Evolutionary conservation across 345 rosid genomes (phyloP), one percentile per base, ranked within the genome.

Genomic region (Hibiscus syriacus): DNA sequence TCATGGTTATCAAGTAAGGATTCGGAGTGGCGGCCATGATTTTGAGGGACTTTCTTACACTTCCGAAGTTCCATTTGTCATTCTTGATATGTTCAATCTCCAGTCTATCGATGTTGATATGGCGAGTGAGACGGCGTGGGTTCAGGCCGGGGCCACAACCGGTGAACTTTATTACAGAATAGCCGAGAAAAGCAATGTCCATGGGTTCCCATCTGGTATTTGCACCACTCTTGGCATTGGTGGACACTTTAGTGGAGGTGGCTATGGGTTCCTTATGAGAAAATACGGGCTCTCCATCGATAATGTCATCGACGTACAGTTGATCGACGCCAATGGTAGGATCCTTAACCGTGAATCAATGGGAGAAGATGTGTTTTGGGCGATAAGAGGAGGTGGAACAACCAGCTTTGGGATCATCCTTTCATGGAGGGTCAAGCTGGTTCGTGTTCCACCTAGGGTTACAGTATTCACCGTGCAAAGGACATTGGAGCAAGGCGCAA

Each of bases 11-110:
- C 85, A 80, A 22, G 56, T 92, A 61, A 80, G 78, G 29, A 76
- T 76, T 57, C 83, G 96, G 32, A 89, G 97, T 23, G 96, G 96
- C 0, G 96, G 97, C 34, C 97, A 91, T 68, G 90, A 88, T 72
- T 88, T 70, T 39, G 97, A 90, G 46, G 97, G 97, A 5, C 38
- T 81, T 22, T 49, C 57, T 0, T 65, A 25, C n/a, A 32, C 26
- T 9, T 65, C 69, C 8, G 2, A 14, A 0, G 72, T 76, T 36
- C 87, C 91, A 0, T 92, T 92, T 66, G 69, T 92, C 57, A 23
- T 87, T 43, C 82, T 87, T 23, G 93, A 87, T 55, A 70, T 87
- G 79, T 79, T 75, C 22, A 82, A 83, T 66, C 74, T 91, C 13
- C 75, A 84, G 5, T 68, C 85, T 2, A 64, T 91, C 13, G 64